A percentile compares a stretch with the other conserved stretches of the same genome.
These are phyloP conservation scores for Cercospora sp. DNA, from an alignment of 2,329 filamentous ascomycete genomes.

Conservation along the genomic window DNA sequence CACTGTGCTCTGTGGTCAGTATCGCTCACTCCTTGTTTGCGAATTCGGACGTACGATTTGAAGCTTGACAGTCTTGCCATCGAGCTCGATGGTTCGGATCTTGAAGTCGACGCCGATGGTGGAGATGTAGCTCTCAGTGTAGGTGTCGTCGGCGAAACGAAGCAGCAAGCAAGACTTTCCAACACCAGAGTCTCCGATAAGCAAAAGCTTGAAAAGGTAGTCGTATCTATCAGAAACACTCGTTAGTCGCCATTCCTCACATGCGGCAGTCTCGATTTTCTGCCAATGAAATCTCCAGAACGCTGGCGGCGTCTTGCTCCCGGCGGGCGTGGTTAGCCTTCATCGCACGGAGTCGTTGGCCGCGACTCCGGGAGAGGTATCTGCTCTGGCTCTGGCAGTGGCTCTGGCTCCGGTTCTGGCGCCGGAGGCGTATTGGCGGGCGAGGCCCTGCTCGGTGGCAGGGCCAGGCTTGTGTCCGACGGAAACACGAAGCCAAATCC, in stretches of 20 bases:
- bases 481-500: constrained; percentile 4
- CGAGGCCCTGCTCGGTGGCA: not conserved
- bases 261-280: not conserved
- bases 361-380: not conserved
- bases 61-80: constrained; percentile 99
- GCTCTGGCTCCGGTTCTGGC: not conserved
- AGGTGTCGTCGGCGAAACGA: constrained; percentile 98
- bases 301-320: not conserved
- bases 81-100: constrained; percentile 99
- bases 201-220: constrained; percentile 99
- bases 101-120: constrained; percentile 99
- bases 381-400: not conserved
- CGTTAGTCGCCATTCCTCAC: not conserved
- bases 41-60: constrained; percentile 75
- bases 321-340: not conserved
- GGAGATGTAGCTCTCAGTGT: constrained; percentile 99
- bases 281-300: not conserved
- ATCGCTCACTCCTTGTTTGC: not conserved
- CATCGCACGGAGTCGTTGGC: not conserved
- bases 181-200: constrained; percentile 99
- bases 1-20: constrained; percentile 61
- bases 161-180: constrained; percentile 99
- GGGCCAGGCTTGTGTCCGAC: not conserved
- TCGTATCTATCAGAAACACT: constrained; percentile 74
- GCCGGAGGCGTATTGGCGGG: not conserved